Conservation (phyloP, 495 filamentous ascomycete species). For the Bombardia bombarda region DNA sequence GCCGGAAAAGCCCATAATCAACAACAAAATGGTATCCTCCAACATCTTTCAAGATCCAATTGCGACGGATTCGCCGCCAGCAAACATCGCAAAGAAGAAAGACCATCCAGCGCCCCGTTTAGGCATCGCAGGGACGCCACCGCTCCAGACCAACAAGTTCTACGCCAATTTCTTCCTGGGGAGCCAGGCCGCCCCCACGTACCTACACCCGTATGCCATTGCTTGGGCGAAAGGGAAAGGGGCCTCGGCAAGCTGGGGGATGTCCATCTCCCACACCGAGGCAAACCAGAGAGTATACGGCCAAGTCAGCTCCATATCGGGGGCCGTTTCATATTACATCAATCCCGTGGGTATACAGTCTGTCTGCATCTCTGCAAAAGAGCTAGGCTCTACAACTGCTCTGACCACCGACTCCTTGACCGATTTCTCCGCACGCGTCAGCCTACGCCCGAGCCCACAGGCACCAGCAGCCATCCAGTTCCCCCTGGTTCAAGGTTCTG, state of each 20-base stretch:
- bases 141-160: constrained; percentile 82
- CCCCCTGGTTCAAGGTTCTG: constrained; percentile 86
- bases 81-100: constrained; percentile 40
- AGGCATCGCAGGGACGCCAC: constrained; percentile 36
- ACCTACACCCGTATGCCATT: constrained; percentile 81
- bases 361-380: constrained; percentile 66
- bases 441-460: constrained; percentile 47
- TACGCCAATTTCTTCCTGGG: constrained; percentile 85
- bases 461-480: constrained; percentile 56
- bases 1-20: neutral
- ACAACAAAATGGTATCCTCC: constrained; percentile 13
- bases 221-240: constrained; percentile 68
- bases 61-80: constrained; percentile 48
- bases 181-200: constrained; percentile 58
- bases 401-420: constrained; percentile 56
- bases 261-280: constrained; percentile 68
- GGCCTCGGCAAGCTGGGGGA: constrained; percentile 60
- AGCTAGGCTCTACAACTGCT: constrained; percentile 51
- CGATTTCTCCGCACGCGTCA: constrained; percentile 66
- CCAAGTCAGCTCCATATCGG: constrained; percentile 31
- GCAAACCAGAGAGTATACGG: constrained; percentile 56
- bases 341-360: constrained; percentile 79
- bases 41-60: constrained; percentile 51
- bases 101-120: constrained; percentile 35
- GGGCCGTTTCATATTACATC: constrained; percentile 63